These are phyloP conservation scores for Ceratocystis destructans DNA, from an alignment of 2,329 filamentous ascomycete species.

Conservation along the genomic window DNA sequence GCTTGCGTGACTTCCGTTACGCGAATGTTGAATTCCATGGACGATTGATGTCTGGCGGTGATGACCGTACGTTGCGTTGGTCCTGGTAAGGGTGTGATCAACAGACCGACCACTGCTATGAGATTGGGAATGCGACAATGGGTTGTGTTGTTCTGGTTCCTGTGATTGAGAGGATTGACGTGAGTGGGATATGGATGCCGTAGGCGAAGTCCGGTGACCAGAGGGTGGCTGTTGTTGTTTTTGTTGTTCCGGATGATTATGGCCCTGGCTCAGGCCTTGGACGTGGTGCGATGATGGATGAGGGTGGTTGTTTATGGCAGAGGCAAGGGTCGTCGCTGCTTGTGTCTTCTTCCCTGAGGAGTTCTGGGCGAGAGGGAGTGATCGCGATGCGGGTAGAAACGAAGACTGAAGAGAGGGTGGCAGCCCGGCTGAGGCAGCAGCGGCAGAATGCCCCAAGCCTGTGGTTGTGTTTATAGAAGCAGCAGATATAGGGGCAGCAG, in stretches of 20 bases:
- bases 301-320: not conserved
- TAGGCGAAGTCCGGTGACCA: constrained; percentile 22
- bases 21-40: constrained; percentile 82
- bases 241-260: not conserved
- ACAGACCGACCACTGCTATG: constrained; percentile 30
- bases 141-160: constrained; percentile 34
- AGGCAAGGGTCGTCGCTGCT: not conserved
- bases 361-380: not conserved
- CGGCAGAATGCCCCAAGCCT: not conserved
- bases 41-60: constrained; percentile 96
- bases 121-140: constrained; percentile 22
- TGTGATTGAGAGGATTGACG: constrained; percentile 39
- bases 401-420: constrained; percentile 9
- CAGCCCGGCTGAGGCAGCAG: constrained; percentile 2
- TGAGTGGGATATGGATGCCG: constrained; percentile 34
- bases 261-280: constrained; percentile 6
- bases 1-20: constrained; percentile 77
- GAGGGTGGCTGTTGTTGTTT: not conserved
- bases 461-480: not conserved
- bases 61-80: constrained; percentile 58
- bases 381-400: constrained; percentile 1
- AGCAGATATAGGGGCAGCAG: constrained; percentile 3
- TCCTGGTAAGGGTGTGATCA: constrained; percentile 30
- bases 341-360: not conserved
- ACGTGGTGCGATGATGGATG: constrained; percentile 4